Conservation (phyloP, 345 rosid species). For the Populus nigra region DNA sequence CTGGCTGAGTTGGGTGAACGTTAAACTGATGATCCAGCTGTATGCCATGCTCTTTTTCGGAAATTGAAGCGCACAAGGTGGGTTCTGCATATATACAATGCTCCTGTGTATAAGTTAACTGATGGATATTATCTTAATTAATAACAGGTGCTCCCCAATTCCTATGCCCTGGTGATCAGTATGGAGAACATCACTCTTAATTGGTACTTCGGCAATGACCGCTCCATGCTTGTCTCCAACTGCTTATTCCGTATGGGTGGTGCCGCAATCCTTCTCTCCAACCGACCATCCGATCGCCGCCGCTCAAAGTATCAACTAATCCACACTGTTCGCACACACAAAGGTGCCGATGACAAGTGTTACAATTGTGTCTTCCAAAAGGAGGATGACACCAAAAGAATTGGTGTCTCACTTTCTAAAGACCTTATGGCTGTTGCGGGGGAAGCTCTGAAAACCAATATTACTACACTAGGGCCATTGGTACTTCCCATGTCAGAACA, state of each 20-base stretch:
- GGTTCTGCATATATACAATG: neutral
- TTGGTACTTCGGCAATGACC: constrained; percentile 91
- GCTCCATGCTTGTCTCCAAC: constrained; percentile 89
- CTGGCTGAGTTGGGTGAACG: too few species aligned
- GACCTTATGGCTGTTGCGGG: constrained; percentile 95
- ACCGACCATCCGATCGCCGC: constrained; percentile 63
- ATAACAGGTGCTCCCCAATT: constrained; percentile 68
- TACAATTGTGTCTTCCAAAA: constrained; percentile 74
- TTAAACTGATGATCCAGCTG: neutral
- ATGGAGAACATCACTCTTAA: constrained; percentile 85
- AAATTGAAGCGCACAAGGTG: neutral
- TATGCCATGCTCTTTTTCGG: neutral
- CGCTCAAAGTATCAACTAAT: constrained; percentile 83
- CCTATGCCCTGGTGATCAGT: constrained; percentile 90
- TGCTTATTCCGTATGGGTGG: constrained; percentile 97
- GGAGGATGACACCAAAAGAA: constrained; percentile 55
- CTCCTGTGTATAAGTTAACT: too few species aligned
- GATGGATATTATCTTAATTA: too few species aligned
- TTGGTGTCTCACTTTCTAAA: constrained; percentile 83
- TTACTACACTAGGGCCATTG: constrained; percentile 83
- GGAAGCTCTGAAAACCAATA: constrained; percentile 86
- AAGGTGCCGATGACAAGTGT: constrained; percentile 75
- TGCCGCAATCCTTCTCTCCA: constrained; percentile 85
- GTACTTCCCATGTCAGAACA: constrained; percentile 94
- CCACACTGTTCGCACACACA: constrained; percentile 94